These are phyloP conservation scores for Kurtzmaniella quercitrusa DNA, from an alignment of 1,139 yeast genomes.

Conservation along the genomic window DNA sequence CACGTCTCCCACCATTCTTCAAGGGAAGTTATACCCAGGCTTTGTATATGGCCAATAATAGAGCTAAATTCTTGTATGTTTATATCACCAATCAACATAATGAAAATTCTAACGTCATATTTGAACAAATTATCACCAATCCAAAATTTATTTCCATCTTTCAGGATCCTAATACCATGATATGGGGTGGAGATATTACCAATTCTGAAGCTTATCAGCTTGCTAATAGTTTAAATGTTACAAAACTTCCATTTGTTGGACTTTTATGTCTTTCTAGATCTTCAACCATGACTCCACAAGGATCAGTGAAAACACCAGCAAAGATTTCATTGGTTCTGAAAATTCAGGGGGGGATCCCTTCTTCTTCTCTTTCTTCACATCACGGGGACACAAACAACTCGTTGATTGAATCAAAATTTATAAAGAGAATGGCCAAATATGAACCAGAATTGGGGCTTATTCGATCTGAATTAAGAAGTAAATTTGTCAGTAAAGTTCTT, in stretches of 20 bases:
- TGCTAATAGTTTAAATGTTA: slow-evolving; percentile 69
- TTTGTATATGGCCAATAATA: slow-evolving; percentile 57
- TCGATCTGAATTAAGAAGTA: slow-evolving; percentile 58
- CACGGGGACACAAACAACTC: slow-evolving; percentile 9
- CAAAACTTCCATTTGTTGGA: slow-evolving; percentile 79
- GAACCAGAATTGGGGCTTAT: slow-evolving; percentile 58
- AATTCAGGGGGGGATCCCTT: slow-evolving; percentile 58
- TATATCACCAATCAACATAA: slow-evolving; percentile 72
- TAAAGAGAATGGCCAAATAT: slow-evolving; percentile 47
- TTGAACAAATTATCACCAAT: slow-evolving; percentile 53
- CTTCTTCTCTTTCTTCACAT: slow-evolving; percentile 21
- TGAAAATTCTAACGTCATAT: slow-evolving; percentile 55
- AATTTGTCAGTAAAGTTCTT: slow-evolving; percentile 55
- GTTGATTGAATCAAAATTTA: slow-evolving; percentile 35
- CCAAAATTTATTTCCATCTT: slow-evolving; percentile 50
- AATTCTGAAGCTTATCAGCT: slow-evolving; percentile 83
- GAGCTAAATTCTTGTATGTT: slow-evolving; percentile 68
- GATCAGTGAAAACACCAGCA: slow-evolving; percentile 49
- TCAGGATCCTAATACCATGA: slow-evolving; percentile 33
- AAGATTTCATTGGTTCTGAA: slow-evolving; percentile 60
- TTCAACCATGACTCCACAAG: slow-evolving; percentile 57
- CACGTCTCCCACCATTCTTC: slow-evolving; percentile 43
- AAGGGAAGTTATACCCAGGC: slow-evolving; percentile 81
- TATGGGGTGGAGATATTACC: slow-evolving; percentile 88
- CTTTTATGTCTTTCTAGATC: slow-evolving; percentile 54